Base-by-base conservation (phyloP, 768 basidiomycete species). In the Lactarius sanguifluus region DNA sequence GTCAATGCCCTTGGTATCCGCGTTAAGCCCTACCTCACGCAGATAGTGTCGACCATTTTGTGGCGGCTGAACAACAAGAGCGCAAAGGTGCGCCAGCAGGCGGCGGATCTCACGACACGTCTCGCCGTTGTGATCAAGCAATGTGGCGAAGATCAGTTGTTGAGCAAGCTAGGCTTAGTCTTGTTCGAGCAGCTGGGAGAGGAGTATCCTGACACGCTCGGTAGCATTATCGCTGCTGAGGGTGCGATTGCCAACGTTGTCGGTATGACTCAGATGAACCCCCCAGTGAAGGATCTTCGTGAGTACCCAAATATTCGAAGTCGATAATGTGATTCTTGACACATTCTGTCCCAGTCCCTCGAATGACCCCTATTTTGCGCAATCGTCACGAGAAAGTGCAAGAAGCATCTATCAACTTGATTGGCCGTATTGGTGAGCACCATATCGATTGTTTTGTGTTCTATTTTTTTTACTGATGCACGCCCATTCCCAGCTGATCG, bases 251-350 rank as follows among this genome's bases (percentile, higher is more conserved):
- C 97, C 70, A 98, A 98, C 72, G 97, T 98, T 59, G 97, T 99
- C 69, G 97, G 97, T 78, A 99, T 98, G 97, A 97, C 97, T 12
- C 94, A 98, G 77, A 99, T 99, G 97, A 98, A 97, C 76, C 97
- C 97, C 16, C 97, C 97, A 0, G 96, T 99, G 32, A 99, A 99
- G 77, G 97, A 99, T 84, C 87, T 99, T 65, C 76, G 96, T 97
- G 77, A 86, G 96, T 89, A 13, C 61, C 66, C 63, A 56, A 68
- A 65, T 16, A 57, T 36, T 64, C 13, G 1, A 36, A n/a, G 18
- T 41, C 6, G 10, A 23, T 16, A 10, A 41, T 23, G 10, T n/a
- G 28, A 63, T 28, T 57, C 59, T 61, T 61, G 32, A 61, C 25
- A 10, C 16, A 7, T 50, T 38, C 18, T 43, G 40, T 1, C 75